Evolutionary conservation across 2,329 filamentous ascomycete genomes (phyloP), one percentile per base, ranked within the genome.

Genomic region (Periglandula ipomoeae): DNA sequence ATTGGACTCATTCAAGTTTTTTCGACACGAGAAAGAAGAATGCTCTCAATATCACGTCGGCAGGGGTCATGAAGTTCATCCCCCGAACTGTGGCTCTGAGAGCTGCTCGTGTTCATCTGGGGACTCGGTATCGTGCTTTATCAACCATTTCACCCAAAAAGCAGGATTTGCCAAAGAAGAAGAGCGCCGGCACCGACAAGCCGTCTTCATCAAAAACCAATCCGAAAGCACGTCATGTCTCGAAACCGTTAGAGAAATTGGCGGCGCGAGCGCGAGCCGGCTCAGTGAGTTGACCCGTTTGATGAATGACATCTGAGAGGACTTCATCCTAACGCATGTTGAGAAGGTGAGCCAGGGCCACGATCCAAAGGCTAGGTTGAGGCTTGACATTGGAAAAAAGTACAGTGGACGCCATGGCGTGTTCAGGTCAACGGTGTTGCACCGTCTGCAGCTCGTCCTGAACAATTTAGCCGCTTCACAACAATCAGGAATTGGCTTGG

Each of bases 381-480:
- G 62, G 5, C 53, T 62, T 7, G 58, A 60, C 35, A 20, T 49
- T 46, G 48, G 40, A 15, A 57, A 58, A 40, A 56, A 55, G 34
- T 56, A 58, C 34, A 43, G 37, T 3, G 62, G 64, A 35, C 52
- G 55, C 6, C 63, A 68, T 59, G 60, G 54, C 7, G 48, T 62
- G 11, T 66, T 69, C 38, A 55, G 64, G 15, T 62, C 62, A 26
- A 61, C 64, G 2, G 64, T 68, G 5, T 54, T 69, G 47, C 48
- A 55, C 24, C 66, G 64, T 6, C 68, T 75, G 47, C 58, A 67
- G 2, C 9, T 47, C 2, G 56, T 73, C 11, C 49, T 75, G 20
- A 55, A 56, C 11, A 48, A 54, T 0, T 49, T 65, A 26, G 57
- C 59, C 2, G 51, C 57, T 1, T 44, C 58, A 1, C 55, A 59